phyloP scores from a whole-genome alignment of 768 basidiomycete species.

The Dioszegia crocea region DNA sequence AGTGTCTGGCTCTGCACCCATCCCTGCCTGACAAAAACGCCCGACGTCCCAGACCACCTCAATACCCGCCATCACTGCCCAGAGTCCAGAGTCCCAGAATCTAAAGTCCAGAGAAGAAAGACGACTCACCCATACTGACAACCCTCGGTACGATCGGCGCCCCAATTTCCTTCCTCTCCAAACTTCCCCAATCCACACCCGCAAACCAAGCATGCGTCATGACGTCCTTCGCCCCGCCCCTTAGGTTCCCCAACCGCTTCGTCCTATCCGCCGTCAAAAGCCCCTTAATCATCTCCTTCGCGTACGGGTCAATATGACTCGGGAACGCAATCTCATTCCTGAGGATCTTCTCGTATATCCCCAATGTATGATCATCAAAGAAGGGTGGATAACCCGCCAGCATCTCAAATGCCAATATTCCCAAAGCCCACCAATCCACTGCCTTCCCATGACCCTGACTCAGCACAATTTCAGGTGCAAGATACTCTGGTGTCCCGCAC shows the following conservation, averaged over 20 bases:
- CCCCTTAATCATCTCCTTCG: slow-evolving; percentile 78
- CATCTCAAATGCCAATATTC: slow-evolving; percentile 97
- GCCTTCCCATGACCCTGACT: slow-evolving; percentile 97
- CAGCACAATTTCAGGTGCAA: slow-evolving; percentile 97
- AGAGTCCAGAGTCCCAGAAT: neutral
- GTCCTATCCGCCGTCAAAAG: slow-evolving; percentile 89
- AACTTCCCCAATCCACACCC: slow-evolving; percentile 48
- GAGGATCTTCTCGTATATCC: slow-evolving; percentile 97
- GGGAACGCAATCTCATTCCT: slow-evolving; percentile 86
- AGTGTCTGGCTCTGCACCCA: no score
- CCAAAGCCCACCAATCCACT: slow-evolving; percentile 99
- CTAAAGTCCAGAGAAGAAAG: neutral
- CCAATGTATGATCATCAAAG: slow-evolving; percentile 95
- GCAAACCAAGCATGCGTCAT: slow-evolving; percentile 86
- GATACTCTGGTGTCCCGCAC: slow-evolving; percentile 66
- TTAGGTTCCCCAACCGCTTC: slow-evolving; percentile 87
- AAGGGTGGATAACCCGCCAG: slow-evolving; percentile 97
- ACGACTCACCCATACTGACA: slow-evolving; percentile 44
- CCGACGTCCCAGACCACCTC: no score
- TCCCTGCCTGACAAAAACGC: no score
- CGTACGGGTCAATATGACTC: slow-evolving; percentile 79
- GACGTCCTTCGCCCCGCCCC: slow-evolving; percentile 84
- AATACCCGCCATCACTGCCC: neutral
- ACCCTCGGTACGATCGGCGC: slow-evolving; percentile 49
- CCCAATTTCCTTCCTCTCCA: slow-evolving; percentile 48